Base-by-base conservation (phyloP, 2,329 filamentous ascomycete species). In the Coniochaeta pulveracea region DNA sequence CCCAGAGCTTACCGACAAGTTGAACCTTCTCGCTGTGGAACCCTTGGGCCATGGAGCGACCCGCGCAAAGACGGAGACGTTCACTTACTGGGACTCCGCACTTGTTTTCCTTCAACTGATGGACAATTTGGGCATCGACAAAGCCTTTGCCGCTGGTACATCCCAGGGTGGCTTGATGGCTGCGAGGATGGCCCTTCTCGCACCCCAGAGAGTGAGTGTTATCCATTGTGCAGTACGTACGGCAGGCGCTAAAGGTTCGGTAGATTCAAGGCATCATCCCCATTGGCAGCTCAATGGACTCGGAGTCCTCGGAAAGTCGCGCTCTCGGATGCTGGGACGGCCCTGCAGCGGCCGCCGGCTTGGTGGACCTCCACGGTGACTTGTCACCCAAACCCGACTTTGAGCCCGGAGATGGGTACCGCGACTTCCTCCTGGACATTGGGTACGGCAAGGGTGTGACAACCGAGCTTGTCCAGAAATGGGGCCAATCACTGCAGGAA, bases 81-180 rank as follows among this genome's bases (percentile, higher is more conserved):
- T 62, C 39, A 66, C 60, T 1, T 66, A 64, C 47, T 68, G 64
- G 64, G 64, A 67, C 42, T 51, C 63, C 1, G 63, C 64, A 19
- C 49, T 55, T 35, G 61, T 72, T 60, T 58, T 59, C 11, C 47
- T 69, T 8, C 66, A 73, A 46, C 64, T 67, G 3, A 55, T 72
- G 56, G 59, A 68, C 19, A 55, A 55, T 1, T 51, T 67, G 4
- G 51, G 53, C 2, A 52, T 67, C 15, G 22, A 51, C n/a, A 62
- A 61, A 49, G 61, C 60, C 0, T 67, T 65, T 38, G 55, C 57
- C 3, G 44, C 66, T 4, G 64, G 64, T 10, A 64, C 61, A 7
- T 64, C 59, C 26, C 61, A 65, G 42, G 63, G 63, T n/a, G 64
- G 62, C 4, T 67, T 61, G 60, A 51, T 67, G 16, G 54, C 56